Conservation (phyloP, 768 basidiomycete species). For the Lentinula aciculospora region DNA sequence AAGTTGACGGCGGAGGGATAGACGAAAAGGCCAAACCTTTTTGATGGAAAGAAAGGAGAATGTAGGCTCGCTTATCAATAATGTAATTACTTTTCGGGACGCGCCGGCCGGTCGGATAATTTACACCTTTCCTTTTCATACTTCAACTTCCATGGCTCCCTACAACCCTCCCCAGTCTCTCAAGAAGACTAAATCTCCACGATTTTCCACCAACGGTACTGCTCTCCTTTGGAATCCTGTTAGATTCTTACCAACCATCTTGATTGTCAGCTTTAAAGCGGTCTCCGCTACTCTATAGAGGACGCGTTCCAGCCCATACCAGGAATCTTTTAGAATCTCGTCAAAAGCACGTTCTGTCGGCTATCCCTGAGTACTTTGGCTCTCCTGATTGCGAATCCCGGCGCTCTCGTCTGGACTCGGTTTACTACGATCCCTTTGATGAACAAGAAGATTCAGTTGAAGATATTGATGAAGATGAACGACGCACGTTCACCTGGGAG, state of each 20-base stretch:
- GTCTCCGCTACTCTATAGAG: background rate
- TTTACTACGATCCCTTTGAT: background rate
- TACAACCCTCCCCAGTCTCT: background rate
- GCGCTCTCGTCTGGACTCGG: background rate
- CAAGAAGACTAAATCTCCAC: background rate
- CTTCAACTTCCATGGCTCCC: background rate
- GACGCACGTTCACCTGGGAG: slow-evolving; percentile 38
- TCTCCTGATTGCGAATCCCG: background rate
- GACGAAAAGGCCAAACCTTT: slow-evolving; percentile 4
- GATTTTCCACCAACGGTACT: background rate
- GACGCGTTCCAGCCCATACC: background rate
- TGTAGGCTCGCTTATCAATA: background rate
- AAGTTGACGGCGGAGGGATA: background rate
- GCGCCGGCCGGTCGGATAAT: background rate
- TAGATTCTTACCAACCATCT: background rate
- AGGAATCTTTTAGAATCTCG: background rate
- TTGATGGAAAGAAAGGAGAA: slow-evolving; percentile 5
- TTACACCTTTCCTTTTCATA: background rate
- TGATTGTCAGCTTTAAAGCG: background rate
- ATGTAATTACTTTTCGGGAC: background rate
- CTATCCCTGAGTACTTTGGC: background rate
- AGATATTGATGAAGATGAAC: slow-evolving; percentile 7
- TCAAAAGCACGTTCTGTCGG: background rate
- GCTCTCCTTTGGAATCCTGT: background rate
- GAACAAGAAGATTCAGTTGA: slow-evolving; percentile 20